phyloP scores from a whole-genome alignment of 139 green algal species.

The Chlamydomonas incerta region DNA sequence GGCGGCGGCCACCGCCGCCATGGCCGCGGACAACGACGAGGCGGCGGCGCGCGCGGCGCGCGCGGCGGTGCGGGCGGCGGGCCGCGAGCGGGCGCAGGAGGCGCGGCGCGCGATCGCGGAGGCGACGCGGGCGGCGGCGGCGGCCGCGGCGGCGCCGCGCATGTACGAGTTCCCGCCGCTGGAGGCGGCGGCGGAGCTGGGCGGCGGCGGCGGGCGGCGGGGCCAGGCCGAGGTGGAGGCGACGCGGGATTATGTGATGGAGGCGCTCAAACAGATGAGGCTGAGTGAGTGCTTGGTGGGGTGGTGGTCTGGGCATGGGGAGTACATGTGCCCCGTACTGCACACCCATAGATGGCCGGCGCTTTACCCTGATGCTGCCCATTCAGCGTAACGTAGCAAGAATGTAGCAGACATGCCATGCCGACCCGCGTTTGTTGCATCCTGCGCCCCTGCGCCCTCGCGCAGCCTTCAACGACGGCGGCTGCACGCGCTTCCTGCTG shows the following conservation, averaged over 20 bases:
- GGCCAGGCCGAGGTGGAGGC: background rate
- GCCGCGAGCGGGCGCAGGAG: background rate
- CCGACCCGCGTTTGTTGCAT: too few relatives aligned
- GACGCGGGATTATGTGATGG: background rate
- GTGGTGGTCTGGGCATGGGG: too few relatives aligned
- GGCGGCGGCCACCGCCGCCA: too few relatives aligned
- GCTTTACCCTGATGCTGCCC: too few relatives aligned
- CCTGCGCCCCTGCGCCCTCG: background rate
- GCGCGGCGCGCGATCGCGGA: background rate
- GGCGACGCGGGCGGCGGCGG: background rate
- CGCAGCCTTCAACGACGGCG: background rate
- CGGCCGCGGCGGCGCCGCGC: background rate
- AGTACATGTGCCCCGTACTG: too few relatives aligned
- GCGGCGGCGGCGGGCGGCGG: background rate
- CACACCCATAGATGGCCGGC: too few relatives aligned
- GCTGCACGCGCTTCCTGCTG: background rate
- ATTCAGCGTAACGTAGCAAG: background rate
- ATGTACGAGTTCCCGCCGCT: slow-evolving; percentile 15
- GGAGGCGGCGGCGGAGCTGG: background rate
- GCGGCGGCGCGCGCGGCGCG: background rate
- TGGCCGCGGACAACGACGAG: background rate
- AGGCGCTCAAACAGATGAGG: background rate
- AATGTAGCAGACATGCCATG: background rate
- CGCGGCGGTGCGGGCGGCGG: background rate
- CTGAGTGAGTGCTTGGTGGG: slow-evolving; percentile 20